Evolutionary conservation across 164 flowering plant species (phyloP).

Genomic region (Stephania yunnanensis): DNA sequence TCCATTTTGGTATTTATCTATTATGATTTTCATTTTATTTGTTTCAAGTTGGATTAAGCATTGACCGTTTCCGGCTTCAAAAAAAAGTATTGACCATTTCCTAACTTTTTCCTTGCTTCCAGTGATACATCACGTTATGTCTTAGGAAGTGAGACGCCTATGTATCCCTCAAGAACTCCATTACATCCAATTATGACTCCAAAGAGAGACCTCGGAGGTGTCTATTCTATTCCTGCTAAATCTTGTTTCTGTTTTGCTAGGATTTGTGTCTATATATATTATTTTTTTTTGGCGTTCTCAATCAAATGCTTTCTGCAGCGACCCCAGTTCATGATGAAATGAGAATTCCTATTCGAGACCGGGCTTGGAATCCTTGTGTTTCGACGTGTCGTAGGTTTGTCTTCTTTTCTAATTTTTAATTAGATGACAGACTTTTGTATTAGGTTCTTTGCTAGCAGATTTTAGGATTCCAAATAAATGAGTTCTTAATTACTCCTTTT

Average conservation of each 20-base stretch:
- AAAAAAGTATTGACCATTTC: not conserved
- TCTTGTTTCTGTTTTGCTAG: not conserved
- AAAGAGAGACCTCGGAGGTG: constrained; percentile 90
- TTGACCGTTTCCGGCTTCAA: too few species aligned
- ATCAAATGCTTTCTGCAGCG: constrained; percentile 34
- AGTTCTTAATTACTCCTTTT: too few species aligned
- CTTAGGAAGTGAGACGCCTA: constrained; percentile 88
- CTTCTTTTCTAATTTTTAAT: not conserved
- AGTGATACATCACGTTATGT: constrained; percentile 68
- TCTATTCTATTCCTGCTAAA: not conserved
- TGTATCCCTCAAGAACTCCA: constrained; percentile 97
- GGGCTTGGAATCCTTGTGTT: constrained; percentile 96
- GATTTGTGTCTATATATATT: not conserved
- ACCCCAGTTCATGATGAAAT: constrained; percentile 98
- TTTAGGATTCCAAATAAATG: not conserved
- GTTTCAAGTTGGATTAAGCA: not conserved
- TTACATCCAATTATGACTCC: constrained; percentile 90
- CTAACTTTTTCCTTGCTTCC: constrained; percentile 14
- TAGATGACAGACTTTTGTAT: not conserved
- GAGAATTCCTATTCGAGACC: constrained; percentile 98
- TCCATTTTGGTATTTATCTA: constrained; percentile 49
- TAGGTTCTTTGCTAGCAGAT: not conserved
- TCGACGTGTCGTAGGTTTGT: constrained; percentile 95
- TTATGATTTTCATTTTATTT: constrained; percentile 5
- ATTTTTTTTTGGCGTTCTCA: not conserved